These are phyloP conservation scores for Porcisia hertigi DNA, from an alignment of 208 protist genomes.

Conservation along the genomic window DNA sequence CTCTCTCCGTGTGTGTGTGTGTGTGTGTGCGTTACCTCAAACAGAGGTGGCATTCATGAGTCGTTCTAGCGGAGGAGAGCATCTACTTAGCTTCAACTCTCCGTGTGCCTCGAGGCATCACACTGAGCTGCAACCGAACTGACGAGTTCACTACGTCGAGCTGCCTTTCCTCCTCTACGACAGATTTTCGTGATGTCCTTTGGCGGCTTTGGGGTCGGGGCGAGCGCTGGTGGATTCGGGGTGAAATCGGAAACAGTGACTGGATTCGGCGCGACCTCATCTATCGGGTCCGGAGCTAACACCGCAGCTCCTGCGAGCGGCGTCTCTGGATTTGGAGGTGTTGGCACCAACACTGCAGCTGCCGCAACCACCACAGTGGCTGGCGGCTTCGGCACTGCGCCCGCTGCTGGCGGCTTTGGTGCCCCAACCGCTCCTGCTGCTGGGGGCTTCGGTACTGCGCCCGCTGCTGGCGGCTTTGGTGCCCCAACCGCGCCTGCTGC, in stretches of 20 bases:
- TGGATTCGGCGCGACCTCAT: slow-evolving; percentile 29
- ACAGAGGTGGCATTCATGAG: too few relatives aligned
- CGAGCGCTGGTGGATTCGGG: slow-evolving; percentile 12
- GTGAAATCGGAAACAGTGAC: slow-evolving; percentile 8
- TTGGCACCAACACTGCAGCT: too few relatives aligned
- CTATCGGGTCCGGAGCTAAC: not conserved
- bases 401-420: slow-evolving; percentile 35
- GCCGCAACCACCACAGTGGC: slow-evolving; percentile 1
- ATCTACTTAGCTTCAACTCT: not conserved
- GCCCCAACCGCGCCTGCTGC: slow-evolving; percentile 6
- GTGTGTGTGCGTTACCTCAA: not conserved
- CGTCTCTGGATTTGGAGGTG: slow-evolving; percentile 10
- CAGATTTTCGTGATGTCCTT: slow-evolving; percentile 5
- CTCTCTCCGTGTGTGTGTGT: too few relatives aligned
- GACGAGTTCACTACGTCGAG: not conserved
- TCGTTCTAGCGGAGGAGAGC: not conserved
- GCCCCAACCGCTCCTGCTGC: slow-evolving; percentile 13
- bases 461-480: slow-evolving; percentile 32
- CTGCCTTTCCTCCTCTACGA: not conserved
- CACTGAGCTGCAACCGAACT: not conserved
- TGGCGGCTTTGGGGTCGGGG: slow-evolving; percentile 39
- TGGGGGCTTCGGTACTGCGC: slow-evolving; percentile 33
- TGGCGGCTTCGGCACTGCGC: slow-evolving; percentile 40
- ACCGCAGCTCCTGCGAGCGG: not conserved
- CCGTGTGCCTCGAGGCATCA: not conserved